Evolutionary conservation across 2,329 filamentous ascomycete genomes (phyloP).

Genomic region (Colletotrichum sansevieriae): DNA sequence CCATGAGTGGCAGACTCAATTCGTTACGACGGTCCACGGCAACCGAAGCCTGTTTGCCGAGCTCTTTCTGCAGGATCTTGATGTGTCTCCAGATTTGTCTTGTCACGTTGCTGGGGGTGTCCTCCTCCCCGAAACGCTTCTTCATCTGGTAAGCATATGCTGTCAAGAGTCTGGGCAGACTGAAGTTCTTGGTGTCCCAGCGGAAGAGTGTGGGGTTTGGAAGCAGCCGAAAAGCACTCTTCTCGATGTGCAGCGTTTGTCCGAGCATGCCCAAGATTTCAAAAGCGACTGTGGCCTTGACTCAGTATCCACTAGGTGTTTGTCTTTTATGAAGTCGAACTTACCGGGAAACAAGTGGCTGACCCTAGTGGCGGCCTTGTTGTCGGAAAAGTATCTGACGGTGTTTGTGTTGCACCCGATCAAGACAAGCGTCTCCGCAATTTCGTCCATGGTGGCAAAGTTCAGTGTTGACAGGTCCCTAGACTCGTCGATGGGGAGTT

Average conservation of each 20-base stretch:
- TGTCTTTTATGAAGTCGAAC: conserved; percentile 21
- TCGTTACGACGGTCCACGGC: conserved; percentile 40
- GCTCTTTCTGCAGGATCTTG: conserved; percentile 37
- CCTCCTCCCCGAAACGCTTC: not conserved
- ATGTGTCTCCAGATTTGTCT: conserved; percentile 47
- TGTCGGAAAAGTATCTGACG: conserved; percentile 57
- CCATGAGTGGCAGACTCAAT: conserved; percentile 53
- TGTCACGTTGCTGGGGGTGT: conserved; percentile 27
- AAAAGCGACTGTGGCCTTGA: conserved; percentile 61
- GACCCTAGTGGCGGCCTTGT: conserved; percentile 53
- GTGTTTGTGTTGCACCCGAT: conserved; percentile 68
- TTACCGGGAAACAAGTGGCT: conserved; percentile 65
- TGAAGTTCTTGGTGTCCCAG: conserved; percentile 66
- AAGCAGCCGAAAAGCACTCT: conserved; percentile 65
- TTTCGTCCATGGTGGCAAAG: conserved; percentile 63
- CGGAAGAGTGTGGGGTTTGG: conserved; percentile 68
- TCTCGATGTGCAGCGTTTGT: conserved; percentile 61
- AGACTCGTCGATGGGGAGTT: conserved; percentile 55
- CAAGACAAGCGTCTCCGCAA: conserved; percentile 64
- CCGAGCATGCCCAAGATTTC: conserved; percentile 71
- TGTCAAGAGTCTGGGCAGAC: conserved; percentile 56
- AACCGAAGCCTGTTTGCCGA: conserved; percentile 3
- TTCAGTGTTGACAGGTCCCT: conserved; percentile 59
- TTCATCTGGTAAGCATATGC: conserved; percentile 53
- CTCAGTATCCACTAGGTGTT: not conserved